Percentiles rank a stretch among this genome's conserved stretches.
phyloP scores from a whole-genome alignment of 1,139 yeast genomes.

The Nakaseomyces glabratus region DNA sequence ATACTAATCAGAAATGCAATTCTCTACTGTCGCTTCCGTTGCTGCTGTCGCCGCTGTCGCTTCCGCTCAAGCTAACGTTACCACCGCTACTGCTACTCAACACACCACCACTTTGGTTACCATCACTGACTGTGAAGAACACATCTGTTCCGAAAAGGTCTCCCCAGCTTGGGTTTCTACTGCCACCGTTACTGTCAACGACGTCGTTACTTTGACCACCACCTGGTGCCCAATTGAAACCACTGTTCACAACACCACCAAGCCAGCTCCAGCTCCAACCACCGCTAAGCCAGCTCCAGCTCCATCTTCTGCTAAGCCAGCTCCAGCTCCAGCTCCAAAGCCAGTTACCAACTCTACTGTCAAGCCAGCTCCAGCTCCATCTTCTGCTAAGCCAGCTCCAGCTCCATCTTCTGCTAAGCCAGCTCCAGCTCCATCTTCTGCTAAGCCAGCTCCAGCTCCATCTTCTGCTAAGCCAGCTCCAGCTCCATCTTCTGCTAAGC shows the following conservation, averaged over 20 bases:
- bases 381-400: constrained; percentile 10
- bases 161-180: constrained; percentile 32
- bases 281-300: constrained; percentile 6
- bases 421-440: constrained; percentile 7
- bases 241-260: constrained; percentile 10
- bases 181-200: constrained; percentile 31
- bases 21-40: constrained; percentile 31
- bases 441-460: constrained; percentile 8
- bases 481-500: constrained; percentile 9
- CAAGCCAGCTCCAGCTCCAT: constrained; percentile 8
- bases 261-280: constrained; percentile 8
- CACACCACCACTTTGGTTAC: constrained; percentile 37
- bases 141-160: constrained; percentile 29
- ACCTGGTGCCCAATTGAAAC: constrained; percentile 31
- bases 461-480: constrained; percentile 10
- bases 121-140: constrained; percentile 40
- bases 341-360: constrained; percentile 2
- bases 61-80: constrained; percentile 30
- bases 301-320: constrained; percentile 2
- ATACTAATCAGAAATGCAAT: constrained; percentile 28
- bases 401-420: constrained; percentile 9
- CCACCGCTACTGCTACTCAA: constrained; percentile 32
- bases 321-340: constrained; percentile 3
- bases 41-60: constrained; percentile 32
- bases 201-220: constrained; percentile 29